Percentiles rank a stretch among this genome's conserved stretches.
phyloP scores from a whole-genome alignment of 768 basidiomycete genomes.

The Mycena amicta region DNA sequence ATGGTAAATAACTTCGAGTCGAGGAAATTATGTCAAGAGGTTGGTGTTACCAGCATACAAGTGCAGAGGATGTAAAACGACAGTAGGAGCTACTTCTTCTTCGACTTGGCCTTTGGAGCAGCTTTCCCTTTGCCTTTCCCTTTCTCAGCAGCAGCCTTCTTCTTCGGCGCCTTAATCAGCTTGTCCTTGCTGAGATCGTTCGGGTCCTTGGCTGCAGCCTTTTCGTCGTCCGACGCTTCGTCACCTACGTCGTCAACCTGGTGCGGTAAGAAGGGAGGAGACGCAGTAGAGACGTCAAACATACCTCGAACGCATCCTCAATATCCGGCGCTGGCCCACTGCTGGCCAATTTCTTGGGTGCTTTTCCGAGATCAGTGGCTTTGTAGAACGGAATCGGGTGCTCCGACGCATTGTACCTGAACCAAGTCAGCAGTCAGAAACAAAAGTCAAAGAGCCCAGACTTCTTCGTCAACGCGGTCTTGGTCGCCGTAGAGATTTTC shows the following conservation, averaged over 20 bases:
- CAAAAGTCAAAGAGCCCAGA: conserved; percentile 39
- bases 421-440: not conserved
- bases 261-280: not conserved
- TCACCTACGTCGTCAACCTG: conserved; percentile 51
- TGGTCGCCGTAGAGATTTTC: conserved; percentile 80
- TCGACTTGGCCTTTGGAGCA: not conserved
- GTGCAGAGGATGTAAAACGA: no score
- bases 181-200: conserved; percentile 59
- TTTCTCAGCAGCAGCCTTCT: conserved; percentile 25
- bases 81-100: no score
- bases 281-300: no score
- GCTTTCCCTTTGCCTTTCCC: conserved; percentile 13
- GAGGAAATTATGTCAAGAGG: no score
- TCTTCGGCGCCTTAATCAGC: conserved; percentile 60
- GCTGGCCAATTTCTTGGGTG: conserved; percentile 73
- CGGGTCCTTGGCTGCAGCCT: conserved; percentile 37
- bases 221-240: conserved; percentile 55
- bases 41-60: no score
- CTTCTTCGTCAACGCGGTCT: conserved; percentile 85
- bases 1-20: conserved; percentile 47
- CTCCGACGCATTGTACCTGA: conserved; percentile 83
- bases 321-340: conserved; percentile 80
- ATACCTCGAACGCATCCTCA: conserved; percentile 87
- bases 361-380: conserved; percentile 76
- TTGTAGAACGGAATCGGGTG: conserved; percentile 97